Conservation (phyloP, 2,329 filamentous ascomycete species). For the Diaporthe batatas region DNA sequence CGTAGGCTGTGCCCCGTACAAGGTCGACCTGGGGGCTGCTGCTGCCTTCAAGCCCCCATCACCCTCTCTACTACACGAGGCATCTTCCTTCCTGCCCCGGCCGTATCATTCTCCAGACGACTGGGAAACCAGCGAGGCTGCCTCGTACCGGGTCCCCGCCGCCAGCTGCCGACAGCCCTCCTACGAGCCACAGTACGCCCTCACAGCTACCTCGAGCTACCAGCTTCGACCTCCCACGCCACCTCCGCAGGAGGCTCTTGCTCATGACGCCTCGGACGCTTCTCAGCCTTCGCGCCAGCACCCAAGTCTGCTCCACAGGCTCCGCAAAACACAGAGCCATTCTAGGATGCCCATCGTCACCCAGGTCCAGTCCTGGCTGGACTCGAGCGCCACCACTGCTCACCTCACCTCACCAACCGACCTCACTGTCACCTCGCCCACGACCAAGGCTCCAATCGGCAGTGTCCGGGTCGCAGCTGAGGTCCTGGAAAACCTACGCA, state of each 20-base stretch:
- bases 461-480: constrained; percentile 66
- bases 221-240: constrained; percentile 35
- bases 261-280: constrained; percentile 5
- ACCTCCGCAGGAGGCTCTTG: neutral
- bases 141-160: constrained; percentile 1
- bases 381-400: constrained; percentile 33
- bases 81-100: neutral
- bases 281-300: constrained; percentile 12
- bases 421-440: constrained; percentile 1
- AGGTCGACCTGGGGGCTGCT: neutral
- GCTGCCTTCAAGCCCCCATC: constrained; percentile 16
- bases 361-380: constrained; percentile 42
- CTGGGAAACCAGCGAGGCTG: constrained; percentile 29
- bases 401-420: neutral
- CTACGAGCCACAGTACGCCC: constrained; percentile 20
- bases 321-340: constrained; percentile 35
- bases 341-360: constrained; percentile 36
- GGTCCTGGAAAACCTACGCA: constrained; percentile 66
- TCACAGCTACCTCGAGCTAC: constrained; percentile 7
- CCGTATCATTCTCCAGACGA: neutral
- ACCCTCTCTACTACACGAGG: neutral
- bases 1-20: constrained; percentile 15
- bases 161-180: constrained; percentile 14
- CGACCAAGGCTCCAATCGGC: constrained; percentile 39
- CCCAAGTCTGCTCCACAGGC: constrained; percentile 25